Evolutionary conservation across 768 basidiomycete genomes (phyloP).

Genomic region (Mycena amicta): DNA sequence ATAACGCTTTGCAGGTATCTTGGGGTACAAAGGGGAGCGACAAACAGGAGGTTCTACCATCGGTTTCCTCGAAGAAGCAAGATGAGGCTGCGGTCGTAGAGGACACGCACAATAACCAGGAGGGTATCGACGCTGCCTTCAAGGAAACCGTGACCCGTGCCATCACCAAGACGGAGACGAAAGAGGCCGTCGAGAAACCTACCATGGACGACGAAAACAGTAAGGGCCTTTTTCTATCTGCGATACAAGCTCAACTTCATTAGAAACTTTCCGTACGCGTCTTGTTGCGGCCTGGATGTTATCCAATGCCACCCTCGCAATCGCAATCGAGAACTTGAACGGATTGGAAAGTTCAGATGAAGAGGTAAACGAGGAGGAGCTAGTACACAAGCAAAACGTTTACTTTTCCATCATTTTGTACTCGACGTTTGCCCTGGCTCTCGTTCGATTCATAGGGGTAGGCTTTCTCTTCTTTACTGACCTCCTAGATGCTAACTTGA

Average conservation of each 20-base stretch:
- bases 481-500: not conserved
- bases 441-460: slow-evolving; percentile 60
- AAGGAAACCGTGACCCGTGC: slow-evolving; percentile 82
- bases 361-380: slow-evolving; percentile 4
- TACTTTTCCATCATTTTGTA: slow-evolving; percentile 65
- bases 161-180: slow-evolving; percentile 60
- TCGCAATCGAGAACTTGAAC: slow-evolving; percentile 64
- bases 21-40: slow-evolving; percentile 97
- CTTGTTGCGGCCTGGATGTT: slow-evolving; percentile 77
- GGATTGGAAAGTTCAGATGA: slow-evolving; percentile 18
- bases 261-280: slow-evolving; percentile 76
- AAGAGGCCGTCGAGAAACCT: slow-evolving; percentile 62
- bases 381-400: slow-evolving; percentile 45
- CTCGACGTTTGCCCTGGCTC: slow-evolving; percentile 58
- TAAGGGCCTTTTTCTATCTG: slow-evolving; percentile 1
- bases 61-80: slow-evolving; percentile 58
- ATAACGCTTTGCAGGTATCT: slow-evolving; percentile 55
- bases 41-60: slow-evolving; percentile 85
- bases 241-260: not conserved
- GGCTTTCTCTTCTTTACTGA: slow-evolving; percentile 24
- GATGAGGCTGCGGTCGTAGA: slow-evolving; percentile 74
- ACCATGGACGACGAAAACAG: slow-evolving; percentile 78
- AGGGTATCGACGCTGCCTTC: slow-evolving; percentile 81
- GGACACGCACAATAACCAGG: slow-evolving; percentile 70
- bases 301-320: slow-evolving; percentile 55